These are phyloP conservation scores for Beauveria caledonica DNA, from an alignment of 2,329 filamentous ascomycete species.

Conservation along the genomic window DNA sequence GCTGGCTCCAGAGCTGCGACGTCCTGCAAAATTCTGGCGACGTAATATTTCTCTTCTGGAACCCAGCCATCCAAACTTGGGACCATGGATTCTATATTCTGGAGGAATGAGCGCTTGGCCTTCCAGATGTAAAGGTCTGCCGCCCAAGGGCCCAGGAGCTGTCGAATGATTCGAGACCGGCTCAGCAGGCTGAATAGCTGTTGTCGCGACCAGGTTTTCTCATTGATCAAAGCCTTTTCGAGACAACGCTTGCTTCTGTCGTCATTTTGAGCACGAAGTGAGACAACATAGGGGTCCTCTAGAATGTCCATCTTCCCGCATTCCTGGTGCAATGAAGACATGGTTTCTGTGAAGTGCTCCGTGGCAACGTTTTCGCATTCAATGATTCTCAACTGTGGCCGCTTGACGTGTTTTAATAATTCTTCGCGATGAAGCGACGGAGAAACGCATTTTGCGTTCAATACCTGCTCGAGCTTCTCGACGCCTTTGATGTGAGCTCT, in stretches of 20 bases:
- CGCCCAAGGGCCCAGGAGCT: conserved; percentile 60
- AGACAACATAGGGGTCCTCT: conserved; percentile 52
- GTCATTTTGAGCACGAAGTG: conserved; percentile 34
- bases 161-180: conserved; percentile 41
- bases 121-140: conserved; percentile 55
- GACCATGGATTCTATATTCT: conserved; percentile 14
- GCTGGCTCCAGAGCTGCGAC: conserved; percentile 22
- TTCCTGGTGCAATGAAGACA: conserved; percentile 35
- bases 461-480: conserved; percentile 55
- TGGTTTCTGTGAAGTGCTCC: conserved; percentile 22
- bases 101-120: conserved; percentile 31
- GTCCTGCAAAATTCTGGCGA: conserved; percentile 37
- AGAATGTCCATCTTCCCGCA: conserved; percentile 42
- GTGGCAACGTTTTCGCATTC: conserved; percentile 21
- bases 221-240: conserved; percentile 28
- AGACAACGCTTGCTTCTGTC: conserved; percentile 33
- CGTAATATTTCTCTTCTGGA: conserved; percentile 46
- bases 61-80: conserved; percentile 33
- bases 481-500: conserved; percentile 48
- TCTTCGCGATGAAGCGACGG: conserved; percentile 63
- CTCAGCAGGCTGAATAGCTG: conserved; percentile 49
- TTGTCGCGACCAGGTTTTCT: conserved; percentile 42
- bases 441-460: conserved; percentile 61
- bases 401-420: conserved; percentile 58
- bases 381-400: conserved; percentile 44